Evolutionary conservation across 2,329 filamentous ascomycete genomes (phyloP), one percentile per base, ranked within the genome.

Genomic region (Colletotrichum spaethianum): DNA sequence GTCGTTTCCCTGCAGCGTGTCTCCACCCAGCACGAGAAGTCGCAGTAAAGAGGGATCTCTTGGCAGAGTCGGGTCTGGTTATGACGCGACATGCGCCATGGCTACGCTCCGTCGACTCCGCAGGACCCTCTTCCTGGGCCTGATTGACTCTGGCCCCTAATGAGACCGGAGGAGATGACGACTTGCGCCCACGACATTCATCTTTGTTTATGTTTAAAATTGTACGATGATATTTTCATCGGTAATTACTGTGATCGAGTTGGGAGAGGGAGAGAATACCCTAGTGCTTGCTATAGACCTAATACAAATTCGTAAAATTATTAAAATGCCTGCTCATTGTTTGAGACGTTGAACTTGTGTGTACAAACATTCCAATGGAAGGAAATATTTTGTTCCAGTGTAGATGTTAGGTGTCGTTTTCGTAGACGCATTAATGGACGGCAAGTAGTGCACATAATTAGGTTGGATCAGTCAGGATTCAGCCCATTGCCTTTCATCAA

Each of bases 11-110:
- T 97, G 82, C 94, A 97, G 87, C 93, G 94, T 84, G 93, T 96
- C 76, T 96, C 94, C 67, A 96, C 93, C 74, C 93, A 96, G 86
- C 94, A 97, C 87, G 94, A 97, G 88, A 96, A 95, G 89, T 93
- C 91, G 77, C 87, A 91, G 83, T 95, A 93, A 82, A 71, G 33
- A 55, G 33, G 42, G 12, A 69, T 52, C 26, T 40, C 44, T 56
- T 44, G 28, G 52, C 28, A 63, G 64, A 59, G 66, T 60, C 70
- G 38, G 63, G 64, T 26, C 38, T 50, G 59, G 36, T 18, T 57
- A 36, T 48, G 56, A 48, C 59, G 48, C 42, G 23, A 42, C 14
- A 12, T 14, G 7, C 26, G 46, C 16, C 40, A 48, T 50, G 46
- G 14, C n/a, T 16, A 12, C 18, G 55, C 62, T 31, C 36, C 12